phyloP scores from a whole-genome alignment of 352 stramenopile species.

The Phytophthora palmivora region DNA sequence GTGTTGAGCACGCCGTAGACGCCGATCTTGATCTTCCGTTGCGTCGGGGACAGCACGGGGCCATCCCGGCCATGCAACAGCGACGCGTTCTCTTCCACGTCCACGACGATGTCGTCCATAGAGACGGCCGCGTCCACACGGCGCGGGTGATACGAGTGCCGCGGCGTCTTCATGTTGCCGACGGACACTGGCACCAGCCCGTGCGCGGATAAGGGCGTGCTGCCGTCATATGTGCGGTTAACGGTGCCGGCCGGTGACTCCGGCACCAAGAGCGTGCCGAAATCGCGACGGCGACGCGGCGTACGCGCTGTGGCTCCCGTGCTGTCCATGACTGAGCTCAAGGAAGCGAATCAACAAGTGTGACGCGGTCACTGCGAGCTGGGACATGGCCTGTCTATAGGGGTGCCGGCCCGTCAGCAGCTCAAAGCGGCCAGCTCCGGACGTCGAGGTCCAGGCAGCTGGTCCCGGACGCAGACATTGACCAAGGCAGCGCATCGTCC shows the following conservation, averaged over 20 bases:
- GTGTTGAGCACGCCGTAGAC: constrained; percentile 94
- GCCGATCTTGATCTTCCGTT: constrained; percentile 65
- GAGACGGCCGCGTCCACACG: constrained; percentile 16
- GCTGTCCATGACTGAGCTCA: constrained; percentile 71
- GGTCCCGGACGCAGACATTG: constrained; percentile 17
- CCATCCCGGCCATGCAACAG: constrained; percentile 24
- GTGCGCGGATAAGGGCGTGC: constrained; percentile 28
- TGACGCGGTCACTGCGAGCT: constrained; percentile 18
- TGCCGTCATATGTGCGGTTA: constrained; percentile 49
- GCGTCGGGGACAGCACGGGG: constrained; percentile 24
- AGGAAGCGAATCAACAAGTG: constrained; percentile 31
- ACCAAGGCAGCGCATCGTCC: constrained; percentile 6
- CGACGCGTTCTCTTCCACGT: constrained; percentile 31
- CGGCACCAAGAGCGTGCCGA: constrained; percentile 16
- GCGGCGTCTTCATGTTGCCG: constrained; percentile 54
- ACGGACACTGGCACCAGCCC: constrained; percentile 8
- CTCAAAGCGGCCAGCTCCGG: too few relatives aligned
- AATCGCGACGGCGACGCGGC: constrained; percentile 45
- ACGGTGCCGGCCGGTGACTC: constrained; percentile 36
- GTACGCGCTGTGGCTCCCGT: constrained; percentile 79
- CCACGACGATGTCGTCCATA: constrained; percentile 41
- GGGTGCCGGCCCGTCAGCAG: too few relatives aligned
- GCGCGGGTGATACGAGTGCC: constrained; percentile 59
- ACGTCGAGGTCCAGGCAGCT: constrained; percentile 30
- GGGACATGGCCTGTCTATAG: neutral